phyloP scores from a whole-genome alignment of 2,329 filamentous ascomycete species.

The Drechslerella dactyloides region DNA sequence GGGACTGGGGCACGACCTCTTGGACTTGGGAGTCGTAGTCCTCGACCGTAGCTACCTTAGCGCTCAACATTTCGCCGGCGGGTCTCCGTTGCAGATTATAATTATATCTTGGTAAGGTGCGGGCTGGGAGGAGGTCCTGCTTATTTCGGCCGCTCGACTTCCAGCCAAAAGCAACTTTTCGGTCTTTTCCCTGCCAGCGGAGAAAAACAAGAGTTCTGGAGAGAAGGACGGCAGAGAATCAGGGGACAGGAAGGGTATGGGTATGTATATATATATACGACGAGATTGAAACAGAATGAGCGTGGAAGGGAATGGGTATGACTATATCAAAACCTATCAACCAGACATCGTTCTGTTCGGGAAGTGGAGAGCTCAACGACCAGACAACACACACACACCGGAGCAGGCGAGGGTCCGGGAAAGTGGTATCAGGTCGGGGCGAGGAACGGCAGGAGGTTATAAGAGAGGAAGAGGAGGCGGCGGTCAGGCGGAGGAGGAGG shows the following conservation, averaged over 20 bases:
- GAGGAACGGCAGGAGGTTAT: conserved; percentile 19
- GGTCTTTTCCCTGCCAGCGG: conserved; percentile 50
- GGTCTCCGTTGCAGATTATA: conserved; percentile 11
- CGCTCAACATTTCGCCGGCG: conserved; percentile 35
- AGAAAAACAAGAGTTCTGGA: conserved; percentile 30
- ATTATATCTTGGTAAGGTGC: conserved; percentile 20
- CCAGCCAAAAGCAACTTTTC: conserved; percentile 49
- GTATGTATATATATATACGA: conserved; percentile 48
- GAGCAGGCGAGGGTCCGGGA: conserved; percentile 50
- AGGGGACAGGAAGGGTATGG: conserved; percentile 33
- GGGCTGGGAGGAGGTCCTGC: conserved; percentile 27
- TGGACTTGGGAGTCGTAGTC: conserved; percentile 55
- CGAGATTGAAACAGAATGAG: conserved; percentile 50
- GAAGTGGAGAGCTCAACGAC: conserved; percentile 40
- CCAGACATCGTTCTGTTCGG: conserved; percentile 49
- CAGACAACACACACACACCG: conserved; percentile 47
- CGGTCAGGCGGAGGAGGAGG: conserved; percentile 16
- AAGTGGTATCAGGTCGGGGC: conserved; percentile 40
- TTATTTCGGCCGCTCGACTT: conserved; percentile 36
- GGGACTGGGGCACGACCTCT: conserved; percentile 52
- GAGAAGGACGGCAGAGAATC: conserved; percentile 26
- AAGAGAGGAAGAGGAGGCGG: conserved; percentile 26
- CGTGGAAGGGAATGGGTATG: conserved; percentile 51
- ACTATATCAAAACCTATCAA: conserved; percentile 50
- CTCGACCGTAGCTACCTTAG: conserved; percentile 52